Percentiles rank a stretch among this genome's conserved stretches.
Conservation (phyloP, 371 early-diverging fungal species). For the Cokeromyces recurvatus region DNA sequence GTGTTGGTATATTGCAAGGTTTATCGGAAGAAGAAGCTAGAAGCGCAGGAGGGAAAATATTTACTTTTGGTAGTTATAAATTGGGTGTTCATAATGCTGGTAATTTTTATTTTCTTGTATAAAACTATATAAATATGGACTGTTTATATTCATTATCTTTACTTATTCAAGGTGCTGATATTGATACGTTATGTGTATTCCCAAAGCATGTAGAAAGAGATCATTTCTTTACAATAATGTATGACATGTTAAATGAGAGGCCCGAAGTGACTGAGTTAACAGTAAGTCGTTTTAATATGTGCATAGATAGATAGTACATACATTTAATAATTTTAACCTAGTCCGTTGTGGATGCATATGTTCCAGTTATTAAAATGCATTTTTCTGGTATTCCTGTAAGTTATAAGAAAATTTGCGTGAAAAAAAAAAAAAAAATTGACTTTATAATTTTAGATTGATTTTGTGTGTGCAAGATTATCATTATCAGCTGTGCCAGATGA, state of each 20-base stretch:
- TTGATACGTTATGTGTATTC: conserved; percentile 97
- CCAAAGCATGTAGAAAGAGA: conserved; percentile 89
- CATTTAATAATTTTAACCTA: conserved; percentile 6
- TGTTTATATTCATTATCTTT: no score
- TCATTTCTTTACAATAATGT: conserved; percentile 91
- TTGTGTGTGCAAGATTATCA: conserved; percentile 86
- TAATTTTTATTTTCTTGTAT: conserved; percentile 10
- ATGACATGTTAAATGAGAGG: conserved; percentile 68
- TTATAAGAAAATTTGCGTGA: neutral
- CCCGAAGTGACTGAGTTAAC: conserved; percentile 86
- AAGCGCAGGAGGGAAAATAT: conserved; percentile 93
- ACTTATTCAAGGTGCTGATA: conserved; percentile 98
- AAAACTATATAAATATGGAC: no score
- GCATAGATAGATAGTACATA: neutral
- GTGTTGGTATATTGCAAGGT: conserved; percentile 57
- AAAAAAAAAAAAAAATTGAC: neutral
- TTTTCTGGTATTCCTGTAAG: conserved; percentile 82
- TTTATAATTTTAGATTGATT: conserved; percentile 76
- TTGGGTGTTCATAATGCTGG: conserved; percentile 97
- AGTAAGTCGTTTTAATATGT: conserved; percentile 28
- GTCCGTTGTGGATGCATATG: conserved; percentile 92
- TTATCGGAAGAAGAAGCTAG: conserved; percentile 77
- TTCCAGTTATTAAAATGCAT: conserved; percentile 97
- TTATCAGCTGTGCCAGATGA: conserved; percentile 74
- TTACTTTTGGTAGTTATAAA: conserved; percentile 97